Evolutionary conservation across 148 eudicot species (phyloP).

Genomic region (Arbutus unedo): DNA sequence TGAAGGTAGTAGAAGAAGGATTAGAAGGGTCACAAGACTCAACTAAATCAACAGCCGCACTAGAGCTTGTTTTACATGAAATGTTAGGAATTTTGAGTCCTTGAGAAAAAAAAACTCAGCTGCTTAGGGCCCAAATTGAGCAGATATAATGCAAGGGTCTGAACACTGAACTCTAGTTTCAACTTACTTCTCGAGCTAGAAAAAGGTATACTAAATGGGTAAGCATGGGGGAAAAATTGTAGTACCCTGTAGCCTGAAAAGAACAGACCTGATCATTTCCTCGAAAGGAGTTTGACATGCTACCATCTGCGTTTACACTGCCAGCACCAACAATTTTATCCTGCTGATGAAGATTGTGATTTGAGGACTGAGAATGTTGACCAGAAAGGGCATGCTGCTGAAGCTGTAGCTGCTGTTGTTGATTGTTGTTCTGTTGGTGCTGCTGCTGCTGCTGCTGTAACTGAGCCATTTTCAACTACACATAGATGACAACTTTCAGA

Average conservation of each 20-base stretch:
- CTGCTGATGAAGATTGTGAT: constrained; percentile 44
- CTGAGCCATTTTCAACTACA: constrained; percentile 62
- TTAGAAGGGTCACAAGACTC: not conserved
- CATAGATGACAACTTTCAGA: constrained; percentile 7
- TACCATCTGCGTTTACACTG: constrained; percentile 53
- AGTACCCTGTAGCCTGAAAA: not conserved
- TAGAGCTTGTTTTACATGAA: not conserved
- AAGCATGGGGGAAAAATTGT: not conserved
- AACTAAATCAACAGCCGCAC: no score
- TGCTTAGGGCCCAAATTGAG: not conserved
- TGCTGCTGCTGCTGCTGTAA: constrained; percentile 42
- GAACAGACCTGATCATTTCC: constrained; percentile 65
- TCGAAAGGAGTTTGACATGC: constrained; percentile 55
- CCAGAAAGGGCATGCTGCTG: constrained; percentile 59
- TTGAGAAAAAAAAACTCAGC: not conserved
- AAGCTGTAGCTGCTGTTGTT: constrained; percentile 19
- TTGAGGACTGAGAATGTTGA: constrained; percentile 51
- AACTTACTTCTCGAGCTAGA: not conserved
- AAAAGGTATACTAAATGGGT: not conserved
- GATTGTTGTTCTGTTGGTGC: constrained; percentile 44
- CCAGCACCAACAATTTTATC: constrained; percentile 52
- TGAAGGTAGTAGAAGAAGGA: not conserved
- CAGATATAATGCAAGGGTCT: not conserved
- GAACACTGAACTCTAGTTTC: not conserved
- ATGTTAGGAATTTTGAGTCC: not conserved